Evolutionary conservation across 345 rosid species (phyloP), one percentile per base, ranked within the genome.

Genomic region (Arabis hirsuta): DNA sequence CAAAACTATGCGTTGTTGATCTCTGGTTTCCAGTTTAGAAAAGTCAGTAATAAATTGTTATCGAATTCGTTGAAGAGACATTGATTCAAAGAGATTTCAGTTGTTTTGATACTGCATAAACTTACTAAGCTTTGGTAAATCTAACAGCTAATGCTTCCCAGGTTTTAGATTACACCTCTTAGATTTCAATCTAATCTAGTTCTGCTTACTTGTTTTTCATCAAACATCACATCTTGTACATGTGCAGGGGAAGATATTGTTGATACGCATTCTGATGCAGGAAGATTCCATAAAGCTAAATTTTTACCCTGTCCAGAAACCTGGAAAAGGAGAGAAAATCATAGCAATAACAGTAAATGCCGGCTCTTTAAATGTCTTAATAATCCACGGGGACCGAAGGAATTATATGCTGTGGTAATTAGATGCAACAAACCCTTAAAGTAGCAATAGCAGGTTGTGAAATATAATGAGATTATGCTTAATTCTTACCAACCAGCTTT

Each of bases 401-500:
- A 48, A 39, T 32, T 31, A 44, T 14, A 55, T 55, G 32, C 43
- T 45, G 48, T 11, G 9, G 52, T 41, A 41, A 50, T 19, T 20
- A 22, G 31, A 27, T 53, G 51, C 24, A 58, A 47, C 31, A 56
- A 12, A 26, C 9, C 24, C 46, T 57, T 26, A 20, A 22, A 16
- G n/a, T 32, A 19, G 22, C 34, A 5, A 36, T 31, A 31, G 55
- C 44, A 43, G 39, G 4, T 41, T n/a, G 1, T 9, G 36, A 45
- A 43, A 31, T 22, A 45, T 9, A 26, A 32, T 5, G 52, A 52
- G 13, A 11, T 41, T 12, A 67, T 52, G 10, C 65, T 43, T 29
- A 76, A 71, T 65, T 58, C 97, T 84, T 87, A 95, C 99, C 99
- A 95, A 74, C 99, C 99, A 95, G 85, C 91, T 90, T 77, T 95